These are phyloP conservation scores for Apiotrichum gamsii DNA, from an alignment of 1,284 basidiomycete species.

Conservation along the genomic window DNA sequence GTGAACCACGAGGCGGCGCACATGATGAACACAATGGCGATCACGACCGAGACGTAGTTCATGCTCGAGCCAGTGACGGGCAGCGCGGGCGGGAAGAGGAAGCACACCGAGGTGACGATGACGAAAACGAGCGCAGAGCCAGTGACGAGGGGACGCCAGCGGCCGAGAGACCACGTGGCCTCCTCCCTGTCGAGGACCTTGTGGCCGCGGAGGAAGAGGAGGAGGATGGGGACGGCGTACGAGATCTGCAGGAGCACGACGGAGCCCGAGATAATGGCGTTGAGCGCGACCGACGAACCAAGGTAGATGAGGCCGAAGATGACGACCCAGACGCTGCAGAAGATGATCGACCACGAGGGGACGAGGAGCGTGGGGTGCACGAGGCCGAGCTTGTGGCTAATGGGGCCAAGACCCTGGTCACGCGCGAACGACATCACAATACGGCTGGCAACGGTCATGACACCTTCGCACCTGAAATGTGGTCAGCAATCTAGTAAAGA, in stretches of 20 bases:
- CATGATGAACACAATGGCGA: slow-evolving; percentile 33
- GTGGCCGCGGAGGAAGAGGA: slow-evolving; percentile 47
- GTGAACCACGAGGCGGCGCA: slow-evolving; percentile 39
- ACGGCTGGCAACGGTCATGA: slow-evolving; percentile 59
- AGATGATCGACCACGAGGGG: slow-evolving; percentile 26
- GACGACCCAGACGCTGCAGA: slow-evolving; percentile 45
- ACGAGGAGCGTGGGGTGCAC: slow-evolving; percentile 43
- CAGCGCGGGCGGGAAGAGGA: slow-evolving; percentile 50
- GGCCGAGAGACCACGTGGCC: slow-evolving; percentile 33
- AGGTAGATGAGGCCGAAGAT: slow-evolving; percentile 52
- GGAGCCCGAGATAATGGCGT: slow-evolving; percentile 46
- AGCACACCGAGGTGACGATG: slow-evolving; percentile 49
- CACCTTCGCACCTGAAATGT: too few relatives aligned
- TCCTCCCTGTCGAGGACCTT: slow-evolving; percentile 39
- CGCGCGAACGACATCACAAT: slow-evolving; percentile 63
- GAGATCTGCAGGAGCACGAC: slow-evolving; percentile 26
- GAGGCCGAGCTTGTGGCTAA: slow-evolving; percentile 52
- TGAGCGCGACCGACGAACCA: slow-evolving; percentile 52
- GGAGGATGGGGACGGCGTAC: slow-evolving; percentile 41
- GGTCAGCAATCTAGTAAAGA: too few relatives aligned
- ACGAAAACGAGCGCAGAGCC: slow-evolving; percentile 45
- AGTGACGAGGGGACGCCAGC: slow-evolving; percentile 41
- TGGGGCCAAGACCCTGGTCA: slow-evolving; percentile 57
- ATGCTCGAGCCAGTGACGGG: slow-evolving; percentile 45
- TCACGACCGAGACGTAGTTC: slow-evolving; percentile 48